Evolutionary conservation across 768 basidiomycete genomes (phyloP).

Genomic region (Tylopilus felleus): DNA sequence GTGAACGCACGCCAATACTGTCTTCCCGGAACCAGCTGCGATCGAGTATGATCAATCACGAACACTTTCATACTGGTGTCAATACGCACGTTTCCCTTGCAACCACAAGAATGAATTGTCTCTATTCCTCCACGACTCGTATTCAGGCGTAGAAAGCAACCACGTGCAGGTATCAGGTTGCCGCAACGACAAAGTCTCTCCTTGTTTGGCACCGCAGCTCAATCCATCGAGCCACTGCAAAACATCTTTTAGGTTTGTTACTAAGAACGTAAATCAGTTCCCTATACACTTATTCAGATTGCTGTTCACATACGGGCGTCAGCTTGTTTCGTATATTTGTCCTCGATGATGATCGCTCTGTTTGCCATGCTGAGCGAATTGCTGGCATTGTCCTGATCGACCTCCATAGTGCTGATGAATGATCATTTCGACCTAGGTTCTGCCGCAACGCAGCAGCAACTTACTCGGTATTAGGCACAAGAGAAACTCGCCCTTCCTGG

Average conservation of each 20-base stretch:
- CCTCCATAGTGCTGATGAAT: neutral
- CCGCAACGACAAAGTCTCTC: slow-evolving; percentile 3
- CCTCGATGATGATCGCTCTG: too few relatives aligned
- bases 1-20: slow-evolving; percentile 15
- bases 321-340: neutral
- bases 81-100: neutral
- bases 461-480: too few relatives aligned
- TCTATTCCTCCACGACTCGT: neutral
- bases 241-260: slow-evolving; percentile 3
- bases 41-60: neutral
- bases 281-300: too few relatives aligned
- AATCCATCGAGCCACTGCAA: slow-evolving; percentile 11
- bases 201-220: slow-evolving; percentile 12
- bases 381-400: neutral
- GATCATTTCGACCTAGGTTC: neutral
- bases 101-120: neutral
- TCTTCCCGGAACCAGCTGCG: slow-evolving; percentile 20
- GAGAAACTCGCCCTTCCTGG: too few relatives aligned
- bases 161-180: slow-evolving; percentile 14
- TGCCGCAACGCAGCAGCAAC: too few relatives aligned
- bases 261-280: neutral
- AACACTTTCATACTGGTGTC: neutral
- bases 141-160: neutral
- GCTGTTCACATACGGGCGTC: neutral
- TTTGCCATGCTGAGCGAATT: neutral